Evolutionary conservation across 2,329 filamentous ascomycete genomes (phyloP), one percentile per base, ranked within the genome.

Genomic region (Paecilomyces variotii): DNA sequence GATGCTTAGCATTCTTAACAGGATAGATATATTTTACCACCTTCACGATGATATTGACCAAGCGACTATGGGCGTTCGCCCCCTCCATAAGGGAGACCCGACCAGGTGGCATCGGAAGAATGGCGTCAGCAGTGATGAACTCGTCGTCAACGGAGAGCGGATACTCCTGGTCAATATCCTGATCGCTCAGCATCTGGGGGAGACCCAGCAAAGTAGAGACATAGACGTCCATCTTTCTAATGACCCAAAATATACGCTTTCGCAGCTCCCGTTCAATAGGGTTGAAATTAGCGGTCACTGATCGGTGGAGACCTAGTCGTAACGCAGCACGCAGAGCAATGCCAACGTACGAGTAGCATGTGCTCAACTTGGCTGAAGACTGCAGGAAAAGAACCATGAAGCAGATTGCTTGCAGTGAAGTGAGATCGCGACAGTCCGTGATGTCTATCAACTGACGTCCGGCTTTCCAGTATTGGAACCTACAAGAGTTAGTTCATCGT

Each of bases 351-450:
- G 88, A 85, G 72, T 93, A 93, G 69, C 89, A 93, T 9, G 86
- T 88, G 68, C 86, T 89, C 30, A 93, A 76, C 68, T 90, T 90
- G 9, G 89, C 88, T 1, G 90, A 89, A 2, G 87, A 85, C 68
- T 94, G 90, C 0, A 93, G 79, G 68, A 92, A 94, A 2, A 93
- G 77, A 54, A 91, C 88, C 82, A 91, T 89, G 70, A 90, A 91
- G 24, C 91, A 76, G 5, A 94, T 80, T 1, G 87, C 85, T 70
- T 94, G 89, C 7, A 93, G 76, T 1, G 89, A 89, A 24, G 80
- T 83, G 51, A 93, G 78, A 68, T 92, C 89, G 53, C 89, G 85
- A 64, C 88, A 91, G 61, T 82, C 79, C 0, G 80, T 82, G 45
- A 82, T 76, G 62, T 82, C 80, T 54, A 92, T 76, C 59, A 91